phyloP scores from a whole-genome alignment of 2,329 filamentous ascomycete species.

The Chalara sp. region DNA sequence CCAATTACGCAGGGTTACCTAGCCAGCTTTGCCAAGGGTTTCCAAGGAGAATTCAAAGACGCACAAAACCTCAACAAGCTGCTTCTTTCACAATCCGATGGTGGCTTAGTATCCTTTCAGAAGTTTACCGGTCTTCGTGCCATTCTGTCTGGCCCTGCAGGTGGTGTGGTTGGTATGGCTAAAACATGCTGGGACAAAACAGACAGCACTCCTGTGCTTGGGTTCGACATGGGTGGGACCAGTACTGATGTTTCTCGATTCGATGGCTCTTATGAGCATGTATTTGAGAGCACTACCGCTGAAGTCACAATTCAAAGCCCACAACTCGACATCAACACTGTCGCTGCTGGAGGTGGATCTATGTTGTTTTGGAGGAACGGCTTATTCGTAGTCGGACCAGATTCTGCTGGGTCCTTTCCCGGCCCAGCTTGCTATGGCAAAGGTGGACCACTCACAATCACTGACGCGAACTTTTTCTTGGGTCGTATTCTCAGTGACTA shows the following conservation, averaged over 20 bases:
- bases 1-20: constrained; percentile 64
- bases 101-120: constrained; percentile 37
- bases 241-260: constrained; percentile 63
- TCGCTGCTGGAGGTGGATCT: constrained; percentile 34
- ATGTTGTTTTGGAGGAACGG: constrained; percentile 62
- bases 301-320: constrained; percentile 74
- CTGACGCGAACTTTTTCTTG: constrained; percentile 82
- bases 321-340: constrained; percentile 74
- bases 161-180: constrained; percentile 60
- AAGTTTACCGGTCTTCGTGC: constrained; percentile 56
- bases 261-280: constrained; percentile 60
- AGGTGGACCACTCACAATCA: constrained; percentile 80
- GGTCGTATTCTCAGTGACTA: constrained; percentile 79
- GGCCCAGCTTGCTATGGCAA: constrained; percentile 89
- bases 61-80: too few species aligned
- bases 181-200: constrained; percentile 58
- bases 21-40: constrained; percentile 52
- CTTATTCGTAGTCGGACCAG: constrained; percentile 64
- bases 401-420: constrained; percentile 62
- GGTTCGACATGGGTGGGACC: constrained; percentile 62
- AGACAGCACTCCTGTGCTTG: constrained; percentile 59
- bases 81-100: constrained; percentile 48
- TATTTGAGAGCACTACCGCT: constrained; percentile 72
- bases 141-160: constrained; percentile 60
- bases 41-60: constrained; percentile 41